A percentile compares a stretch with the other conserved stretches of the same genome.
These are phyloP conservation scores for Sporothrix phasma DNA, from an alignment of 2,329 filamentous ascomycete species.

Conservation along the genomic window DNA sequence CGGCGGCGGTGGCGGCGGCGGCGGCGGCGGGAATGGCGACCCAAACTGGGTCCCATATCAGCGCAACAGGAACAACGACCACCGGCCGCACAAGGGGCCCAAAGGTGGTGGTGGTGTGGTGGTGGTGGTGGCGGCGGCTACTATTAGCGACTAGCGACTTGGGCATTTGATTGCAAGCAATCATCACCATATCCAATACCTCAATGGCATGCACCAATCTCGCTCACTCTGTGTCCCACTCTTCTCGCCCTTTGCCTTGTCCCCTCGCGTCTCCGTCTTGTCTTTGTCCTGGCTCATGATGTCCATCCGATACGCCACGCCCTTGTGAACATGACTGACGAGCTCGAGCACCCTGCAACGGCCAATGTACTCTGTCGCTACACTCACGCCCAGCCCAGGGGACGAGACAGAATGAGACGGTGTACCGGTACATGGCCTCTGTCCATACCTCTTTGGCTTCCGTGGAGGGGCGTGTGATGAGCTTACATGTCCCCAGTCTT, in stretches of 20 bases:
- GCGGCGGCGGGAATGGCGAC: not conserved
- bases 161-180: no score
- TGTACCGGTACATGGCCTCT: not conserved
- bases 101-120: conserved; percentile 12
- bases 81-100: not conserved
- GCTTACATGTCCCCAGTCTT: no score
- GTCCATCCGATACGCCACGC: not conserved
- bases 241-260: not conserved
- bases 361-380: not conserved
- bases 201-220: not conserved
- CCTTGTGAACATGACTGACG: not conserved
- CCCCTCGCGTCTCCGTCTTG: no score
- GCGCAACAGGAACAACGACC: conserved; percentile 12
- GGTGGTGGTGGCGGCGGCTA: no score
- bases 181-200: not conserved
- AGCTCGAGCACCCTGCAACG: not conserved
- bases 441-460: not conserved
- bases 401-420: not conserved
- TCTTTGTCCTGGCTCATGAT: no score
- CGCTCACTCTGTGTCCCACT: not conserved
- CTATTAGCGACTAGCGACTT: not conserved
- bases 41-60: conserved; percentile 8
- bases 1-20: not conserved
- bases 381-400: not conserved
- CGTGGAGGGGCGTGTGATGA: not conserved